Evolutionary conservation across 352 stramenopile species (phyloP).

Genomic region (Phytophthora kernoviae): DNA sequence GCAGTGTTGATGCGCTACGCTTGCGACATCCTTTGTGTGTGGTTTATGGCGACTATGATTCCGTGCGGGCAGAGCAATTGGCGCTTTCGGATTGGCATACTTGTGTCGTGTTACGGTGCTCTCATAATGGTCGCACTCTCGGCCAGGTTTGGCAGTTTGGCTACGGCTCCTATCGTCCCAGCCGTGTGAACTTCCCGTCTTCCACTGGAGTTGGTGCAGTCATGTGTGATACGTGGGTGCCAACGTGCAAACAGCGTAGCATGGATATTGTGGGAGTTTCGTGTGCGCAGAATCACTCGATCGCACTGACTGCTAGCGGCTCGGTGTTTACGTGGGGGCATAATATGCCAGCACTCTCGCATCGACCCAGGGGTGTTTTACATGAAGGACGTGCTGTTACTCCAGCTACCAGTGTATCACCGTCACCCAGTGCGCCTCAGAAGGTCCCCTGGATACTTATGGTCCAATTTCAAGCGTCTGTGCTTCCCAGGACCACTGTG

Average conservation of each 20-base stretch:
- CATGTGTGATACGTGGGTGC: slow-evolving; percentile 65
- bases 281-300: slow-evolving; percentile 81
- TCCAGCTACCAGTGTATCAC: slow-evolving; percentile 17
- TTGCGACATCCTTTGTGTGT: slow-evolving; percentile 57
- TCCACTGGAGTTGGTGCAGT: slow-evolving; percentile 19
- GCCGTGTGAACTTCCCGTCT: slow-evolving; percentile 60
- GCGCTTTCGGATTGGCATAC: slow-evolving; percentile 80
- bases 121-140: slow-evolving; percentile 53
- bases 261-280: slow-evolving; percentile 73
- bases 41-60: slow-evolving; percentile 64
- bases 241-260: slow-evolving; percentile 52
- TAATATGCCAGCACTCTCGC: slow-evolving; percentile 68
- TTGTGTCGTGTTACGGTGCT: slow-evolving; percentile 66
- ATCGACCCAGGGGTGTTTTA: slow-evolving; percentile 26
- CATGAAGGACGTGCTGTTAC: slow-evolving; percentile 9
- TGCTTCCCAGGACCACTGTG: slow-evolving; percentile 79
- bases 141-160: slow-evolving; percentile 85
- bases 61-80: slow-evolving; percentile 45
- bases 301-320: slow-evolving; percentile 64
- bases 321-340: slow-evolving; percentile 81
- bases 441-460: slow-evolving; percentile 51
- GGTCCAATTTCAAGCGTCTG: slow-evolving; percentile 59
- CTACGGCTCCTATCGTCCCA: slow-evolving; percentile 73
- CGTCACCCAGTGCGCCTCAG: slow-evolving; percentile 49
- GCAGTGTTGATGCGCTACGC: slow-evolving; percentile 63